phyloP scores from a whole-genome alignment of 1,139 yeast genomes.

The Suhomyces guaymorum region DNA sequence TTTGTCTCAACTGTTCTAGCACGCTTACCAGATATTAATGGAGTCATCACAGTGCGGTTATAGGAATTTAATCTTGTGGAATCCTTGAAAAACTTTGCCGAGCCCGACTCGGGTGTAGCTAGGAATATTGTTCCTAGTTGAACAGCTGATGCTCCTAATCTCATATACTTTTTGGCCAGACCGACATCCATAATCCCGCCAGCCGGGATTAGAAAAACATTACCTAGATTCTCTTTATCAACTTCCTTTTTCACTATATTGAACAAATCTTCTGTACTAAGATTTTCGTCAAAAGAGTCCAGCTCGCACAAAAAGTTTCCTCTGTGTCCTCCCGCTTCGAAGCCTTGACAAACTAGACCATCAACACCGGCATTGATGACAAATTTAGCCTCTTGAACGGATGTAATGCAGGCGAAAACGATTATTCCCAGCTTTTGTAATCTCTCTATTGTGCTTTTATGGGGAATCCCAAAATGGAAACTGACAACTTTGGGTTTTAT shows the following conservation, averaged over 20 bases:
- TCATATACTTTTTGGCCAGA: conserved; percentile 27
- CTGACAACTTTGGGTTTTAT: conserved; percentile 33
- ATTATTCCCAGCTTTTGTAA: conserved; percentile 48
- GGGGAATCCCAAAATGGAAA: conserved; percentile 53
- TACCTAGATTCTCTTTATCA: too few species aligned
- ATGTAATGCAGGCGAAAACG: conserved; percentile 53
- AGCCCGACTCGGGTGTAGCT: conserved; percentile 33
- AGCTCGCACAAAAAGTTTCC: conserved; percentile 42
- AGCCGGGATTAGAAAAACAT: conserved; percentile 40
- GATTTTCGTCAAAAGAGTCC: conserved; percentile 31
- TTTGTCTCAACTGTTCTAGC: conserved; percentile 38
- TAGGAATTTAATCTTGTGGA: conserved; percentile 5
- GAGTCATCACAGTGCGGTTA: conserved; percentile 33
- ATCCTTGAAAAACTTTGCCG: conserved; percentile 21
- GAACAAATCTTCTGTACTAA: neutral
- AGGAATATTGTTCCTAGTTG: conserved; percentile 51
- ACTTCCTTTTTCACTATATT: too few species aligned
- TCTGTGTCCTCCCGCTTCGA: conserved; percentile 58
- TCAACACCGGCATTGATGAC: conserved; percentile 31
- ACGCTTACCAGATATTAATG: conserved; percentile 38
- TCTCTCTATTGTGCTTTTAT: conserved; percentile 35
- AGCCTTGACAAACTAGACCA: conserved; percentile 50
- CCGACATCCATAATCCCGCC: conserved; percentile 45
- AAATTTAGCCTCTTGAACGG: conserved; percentile 36
- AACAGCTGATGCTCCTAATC: conserved; percentile 46